phyloP scores from a whole-genome alignment of 192 early-diverging fungal species.

The Thamnidium elegans region DNA sequence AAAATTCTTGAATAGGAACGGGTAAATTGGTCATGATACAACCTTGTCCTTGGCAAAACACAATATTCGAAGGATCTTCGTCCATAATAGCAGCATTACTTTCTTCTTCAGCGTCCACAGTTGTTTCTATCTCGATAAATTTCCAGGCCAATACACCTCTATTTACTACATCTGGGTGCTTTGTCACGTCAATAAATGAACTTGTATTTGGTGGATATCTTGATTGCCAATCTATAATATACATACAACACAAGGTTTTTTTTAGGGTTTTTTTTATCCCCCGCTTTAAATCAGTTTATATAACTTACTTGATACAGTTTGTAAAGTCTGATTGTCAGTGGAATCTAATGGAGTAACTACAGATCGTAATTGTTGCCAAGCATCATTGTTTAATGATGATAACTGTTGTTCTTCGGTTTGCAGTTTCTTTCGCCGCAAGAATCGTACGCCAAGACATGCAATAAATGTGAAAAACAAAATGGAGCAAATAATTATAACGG shows the following conservation, averaged over 20 bases:
- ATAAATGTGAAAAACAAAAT: slow-evolving; percentile 9
- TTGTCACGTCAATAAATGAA: background rate
- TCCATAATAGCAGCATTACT: slow-evolving; percentile 59
- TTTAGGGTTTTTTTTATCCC: background rate
- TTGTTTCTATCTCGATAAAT: slow-evolving; percentile 41
- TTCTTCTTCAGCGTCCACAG: slow-evolving; percentile 44
- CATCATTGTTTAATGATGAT: background rate
- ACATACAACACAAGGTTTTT: background rate
- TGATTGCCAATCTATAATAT: slow-evolving; percentile 23
- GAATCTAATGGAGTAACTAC: background rate
- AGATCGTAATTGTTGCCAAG: slow-evolving; percentile 9
- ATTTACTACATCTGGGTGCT: slow-evolving; percentile 33
- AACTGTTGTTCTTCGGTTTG: background rate
- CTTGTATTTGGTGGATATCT: slow-evolving; percentile 16
- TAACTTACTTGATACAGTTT: background rate
- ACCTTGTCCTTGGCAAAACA: slow-evolving; percentile 64
- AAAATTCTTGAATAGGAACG: slow-evolving; percentile 64
- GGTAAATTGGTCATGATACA: slow-evolving; percentile 72
- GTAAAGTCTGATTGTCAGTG: background rate
- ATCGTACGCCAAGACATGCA: slow-evolving; percentile 13
- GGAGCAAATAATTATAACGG: slow-evolving; percentile 13
- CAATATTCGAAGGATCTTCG: slow-evolving; percentile 60
- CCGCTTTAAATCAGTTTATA: background rate
- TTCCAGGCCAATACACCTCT: slow-evolving; percentile 73
- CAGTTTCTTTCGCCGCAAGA: background rate